Conservation (phyloP, 306 rosid genomes). For the Trifolium pratense region DNA sequence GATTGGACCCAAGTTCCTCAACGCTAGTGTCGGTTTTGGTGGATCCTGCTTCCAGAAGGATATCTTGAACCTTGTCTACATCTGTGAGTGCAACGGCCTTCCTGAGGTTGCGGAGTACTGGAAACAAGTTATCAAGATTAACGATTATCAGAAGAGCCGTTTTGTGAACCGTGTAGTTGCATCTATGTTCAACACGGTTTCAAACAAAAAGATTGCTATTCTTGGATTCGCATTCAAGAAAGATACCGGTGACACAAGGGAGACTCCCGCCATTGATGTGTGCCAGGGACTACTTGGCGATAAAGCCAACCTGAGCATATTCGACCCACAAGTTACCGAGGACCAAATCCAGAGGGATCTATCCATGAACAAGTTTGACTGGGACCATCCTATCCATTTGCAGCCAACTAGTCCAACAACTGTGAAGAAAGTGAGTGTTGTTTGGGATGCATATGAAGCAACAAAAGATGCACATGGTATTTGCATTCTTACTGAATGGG, state of each 20-base stretch:
- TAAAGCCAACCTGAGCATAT: conserved; percentile 89
- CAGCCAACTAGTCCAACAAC: conserved; percentile 87
- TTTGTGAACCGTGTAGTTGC: conserved; percentile 96
- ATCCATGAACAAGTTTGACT: conserved; percentile 82
- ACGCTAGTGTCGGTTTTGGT: conserved; percentile 98
- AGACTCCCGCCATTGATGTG: conserved; percentile 98
- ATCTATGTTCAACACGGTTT: conserved; percentile 95
- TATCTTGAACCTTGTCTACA: conserved; percentile 89
- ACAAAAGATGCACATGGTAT: conserved; percentile 87
- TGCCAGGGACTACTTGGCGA: conserved; percentile 93
- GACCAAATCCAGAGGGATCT: conserved; percentile 98
- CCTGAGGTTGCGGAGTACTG: conserved; percentile 99
- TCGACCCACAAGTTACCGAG: conserved; percentile 86
- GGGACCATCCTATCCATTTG: conserved; percentile 97
- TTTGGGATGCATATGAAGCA: conserved; percentile 89
- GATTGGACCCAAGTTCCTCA: conserved; percentile 95
- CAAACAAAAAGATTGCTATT: conserved; percentile 85
- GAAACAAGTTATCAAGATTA: conserved; percentile 98
- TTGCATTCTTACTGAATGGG: conserved; percentile 97
- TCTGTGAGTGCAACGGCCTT: conserved; percentile 98
- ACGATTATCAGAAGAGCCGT: conserved; percentile 93
- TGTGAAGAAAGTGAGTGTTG: conserved; percentile 84
- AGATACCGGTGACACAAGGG: conserved; percentile 98
- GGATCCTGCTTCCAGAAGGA: conserved; percentile 99
- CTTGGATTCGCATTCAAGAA: conserved; percentile 97